phyloP scores from a whole-genome alignment of 441 rosid genomes.

The Iberis amara region DNA sequence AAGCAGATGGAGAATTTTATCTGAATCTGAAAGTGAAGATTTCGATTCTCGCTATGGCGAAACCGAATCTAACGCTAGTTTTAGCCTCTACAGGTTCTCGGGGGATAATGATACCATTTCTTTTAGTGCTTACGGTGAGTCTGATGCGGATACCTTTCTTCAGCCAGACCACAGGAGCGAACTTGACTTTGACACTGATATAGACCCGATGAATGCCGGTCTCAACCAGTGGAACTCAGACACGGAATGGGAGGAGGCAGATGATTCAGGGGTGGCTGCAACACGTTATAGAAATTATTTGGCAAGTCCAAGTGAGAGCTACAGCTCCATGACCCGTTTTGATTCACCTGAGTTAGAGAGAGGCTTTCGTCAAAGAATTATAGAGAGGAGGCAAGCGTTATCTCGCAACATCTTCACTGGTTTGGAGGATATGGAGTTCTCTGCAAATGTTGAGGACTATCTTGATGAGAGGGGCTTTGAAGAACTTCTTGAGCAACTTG shows the following conservation, averaged over 20 bases:
- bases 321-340: constrained; percentile 32
- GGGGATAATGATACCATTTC: constrained; percentile 72
- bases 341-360: constrained; percentile 43
- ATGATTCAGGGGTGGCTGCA: constrained; percentile 25
- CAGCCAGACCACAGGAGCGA: constrained; percentile 49
- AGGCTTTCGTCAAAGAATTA: constrained; percentile 34
- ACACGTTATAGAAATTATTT: constrained; percentile 30
- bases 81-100: constrained; percentile 41
- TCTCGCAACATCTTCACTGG: constrained; percentile 34
- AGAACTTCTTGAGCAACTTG: constrained; percentile 68
- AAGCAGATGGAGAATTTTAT: constrained; percentile 56
- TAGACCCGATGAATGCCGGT: constrained; percentile 94
- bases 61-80: constrained; percentile 60
- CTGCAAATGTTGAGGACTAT: constrained; percentile 53
- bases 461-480: constrained; percentile 65
- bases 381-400: constrained; percentile 40
- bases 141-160: constrained; percentile 59
- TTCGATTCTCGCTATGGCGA: constrained; percentile 36
- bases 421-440: constrained; percentile 40
- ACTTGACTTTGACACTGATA: constrained; percentile 69
- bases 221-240: constrained; percentile 66
- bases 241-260: constrained; percentile 48
- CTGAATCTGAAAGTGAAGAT: constrained; percentile 80
- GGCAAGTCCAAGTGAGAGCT: constrained; percentile 47
- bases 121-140: constrained; percentile 62